Evolutionary conservation across 2,329 filamentous ascomycete species (phyloP).

Genomic region (Fusarium ramigenum): DNA sequence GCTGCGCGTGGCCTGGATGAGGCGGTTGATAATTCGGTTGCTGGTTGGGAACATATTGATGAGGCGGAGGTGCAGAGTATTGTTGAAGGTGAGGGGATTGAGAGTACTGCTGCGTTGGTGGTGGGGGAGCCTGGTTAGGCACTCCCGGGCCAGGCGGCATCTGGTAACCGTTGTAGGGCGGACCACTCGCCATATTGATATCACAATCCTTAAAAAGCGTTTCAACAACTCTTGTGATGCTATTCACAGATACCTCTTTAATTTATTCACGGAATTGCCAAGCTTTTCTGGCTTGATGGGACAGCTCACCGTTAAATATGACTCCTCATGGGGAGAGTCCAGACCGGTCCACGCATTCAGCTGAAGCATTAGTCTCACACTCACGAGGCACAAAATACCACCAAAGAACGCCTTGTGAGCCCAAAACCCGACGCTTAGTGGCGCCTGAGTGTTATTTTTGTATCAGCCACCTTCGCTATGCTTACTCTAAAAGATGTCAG

Average conservation of each 20-base stretch:
- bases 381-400: slow-evolving; percentile 23
- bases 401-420: slow-evolving; percentile 10
- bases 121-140: neutral
- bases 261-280: neutral
- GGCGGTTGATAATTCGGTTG: neutral
- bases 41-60: neutral
- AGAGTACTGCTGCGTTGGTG: neutral
- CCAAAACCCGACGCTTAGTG: neutral
- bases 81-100: neutral
- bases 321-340: slow-evolving; percentile 3
- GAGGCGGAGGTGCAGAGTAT: neutral
- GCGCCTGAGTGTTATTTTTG: neutral
- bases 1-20: neutral
- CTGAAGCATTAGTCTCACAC: slow-evolving; percentile 27
- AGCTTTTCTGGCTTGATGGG: neutral
- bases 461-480: slow-evolving; percentile 1
- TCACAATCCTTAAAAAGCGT: neutral
- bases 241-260: neutral
- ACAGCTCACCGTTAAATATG: neutral
- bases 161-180: slow-evolving; percentile 13
- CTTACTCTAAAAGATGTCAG: neutral
- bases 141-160: neutral
- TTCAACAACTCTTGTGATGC: neutral
- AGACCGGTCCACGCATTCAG: slow-evolving; percentile 34
- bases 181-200: slow-evolving; percentile 9